Conservation (phyloP, 352 stramenopile species). For the Pythium brachiatum region DNA sequence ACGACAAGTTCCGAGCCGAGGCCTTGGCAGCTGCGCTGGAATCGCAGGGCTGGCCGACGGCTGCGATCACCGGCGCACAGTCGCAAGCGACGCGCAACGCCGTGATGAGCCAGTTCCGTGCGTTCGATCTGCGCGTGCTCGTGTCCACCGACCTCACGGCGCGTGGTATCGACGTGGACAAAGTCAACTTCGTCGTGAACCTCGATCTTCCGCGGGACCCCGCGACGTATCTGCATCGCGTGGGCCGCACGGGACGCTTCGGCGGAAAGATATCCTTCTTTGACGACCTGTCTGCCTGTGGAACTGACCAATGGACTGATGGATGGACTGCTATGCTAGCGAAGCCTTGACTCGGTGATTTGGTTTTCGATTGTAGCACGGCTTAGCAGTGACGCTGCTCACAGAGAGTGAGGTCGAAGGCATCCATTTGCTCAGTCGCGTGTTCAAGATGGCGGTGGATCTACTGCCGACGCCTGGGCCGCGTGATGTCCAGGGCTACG, state of each 20-base stretch:
- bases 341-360: conserved; percentile 6
- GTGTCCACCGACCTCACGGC: conserved; percentile 79
- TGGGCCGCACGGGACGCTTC: conserved; percentile 73
- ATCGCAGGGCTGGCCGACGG: conserved; percentile 52
- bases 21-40: conserved; percentile 51
- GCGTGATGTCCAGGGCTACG: conserved; percentile 44
- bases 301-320: background rate
- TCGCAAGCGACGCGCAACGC: conserved; percentile 51
- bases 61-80: conserved; percentile 68
- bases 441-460: conserved; percentile 70
- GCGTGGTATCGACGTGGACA: conserved; percentile 72
- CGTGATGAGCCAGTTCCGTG: conserved; percentile 63
- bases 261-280: conserved; percentile 66
- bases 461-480: conserved; percentile 47
- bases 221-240: conserved; percentile 76
- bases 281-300: background rate
- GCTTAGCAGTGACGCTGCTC: conserved; percentile 69
- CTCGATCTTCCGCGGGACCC: conserved; percentile 69
- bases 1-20: conserved; percentile 78
- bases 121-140: conserved; percentile 50
- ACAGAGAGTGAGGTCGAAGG: conserved; percentile 42
- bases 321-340: conserved; percentile 2
- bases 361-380: conserved; percentile 26
- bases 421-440: conserved; percentile 51
- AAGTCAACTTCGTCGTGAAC: conserved; percentile 82